Base-by-base conservation (phyloP, 805 yeast species). In the Saccharomycopsis selenospora region DNA sequence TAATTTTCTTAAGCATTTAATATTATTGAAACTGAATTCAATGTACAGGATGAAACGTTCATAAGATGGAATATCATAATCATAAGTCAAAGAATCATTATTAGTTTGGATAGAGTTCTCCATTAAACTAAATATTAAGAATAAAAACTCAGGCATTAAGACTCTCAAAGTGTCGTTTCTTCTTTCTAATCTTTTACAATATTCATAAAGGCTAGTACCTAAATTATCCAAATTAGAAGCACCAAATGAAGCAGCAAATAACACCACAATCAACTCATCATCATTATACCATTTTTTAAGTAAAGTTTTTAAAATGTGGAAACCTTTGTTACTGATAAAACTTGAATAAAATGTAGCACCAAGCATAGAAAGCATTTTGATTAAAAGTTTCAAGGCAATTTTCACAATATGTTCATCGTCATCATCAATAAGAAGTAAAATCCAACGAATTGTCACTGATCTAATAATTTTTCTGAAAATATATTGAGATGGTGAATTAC, bases 371-470 rank as follows among this genome's bases (percentile, higher is more conserved):
- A 85, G 62, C 3, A 80, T 60, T 48, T 71, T 71, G 4, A 80
- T 65, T 17, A 85, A 59, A 11, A 85, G 61, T n/a, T 63, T 63
- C n/a, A 71, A 49, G 0, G 66, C 60, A 6, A 57, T 53, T 29
- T 64, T 60, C n/a, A 60, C 66, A 17, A 52, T 41, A 43, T 56
- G 72, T 42, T 65, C 59, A 26, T 68, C 53, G 46, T 70, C 57
- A 4, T 58, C 56, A 50, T 69, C 69, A 46, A 75, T 64, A 10
- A 84, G 59, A 11, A 84, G 59, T 8, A 85, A 64, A 7, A 85
- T 66, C 84, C 90, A 81, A 57, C 82, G 83, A 4, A 81, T 70
- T 1, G 86, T 75, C 2, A 85, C 68, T 0, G 82, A 68, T 42
- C 79, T 72, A 70, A 73, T 56, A 63, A 71, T 56, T 63, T 73